phyloP scores from a whole-genome alignment of 495 filamentous ascomycete genomes.

The Penicillium maclennaniae region DNA sequence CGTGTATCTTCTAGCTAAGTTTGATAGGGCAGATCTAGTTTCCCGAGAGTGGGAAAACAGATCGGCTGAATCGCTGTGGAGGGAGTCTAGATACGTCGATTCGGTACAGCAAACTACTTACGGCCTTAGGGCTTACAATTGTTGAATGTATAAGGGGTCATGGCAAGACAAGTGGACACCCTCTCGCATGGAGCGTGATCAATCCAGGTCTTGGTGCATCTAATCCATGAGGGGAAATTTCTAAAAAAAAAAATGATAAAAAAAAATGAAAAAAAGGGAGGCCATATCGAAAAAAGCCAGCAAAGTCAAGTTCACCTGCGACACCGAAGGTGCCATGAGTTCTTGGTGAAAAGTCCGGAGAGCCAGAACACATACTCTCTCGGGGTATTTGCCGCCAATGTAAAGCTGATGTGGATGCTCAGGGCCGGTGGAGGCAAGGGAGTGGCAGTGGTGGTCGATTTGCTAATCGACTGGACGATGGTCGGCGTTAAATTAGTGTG shows the following conservation, averaged over 20 bases:
- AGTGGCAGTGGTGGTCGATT: no score
- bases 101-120: background rate
- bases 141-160: slow-evolving; percentile 6
- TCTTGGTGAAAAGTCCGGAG: slow-evolving; percentile 9
- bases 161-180: slow-evolving; percentile 3
- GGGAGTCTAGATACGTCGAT: slow-evolving; percentile 2
- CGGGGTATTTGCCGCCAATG: background rate
- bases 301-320: slow-evolving; percentile 6
- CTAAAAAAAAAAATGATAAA: slow-evolving; percentile 2
- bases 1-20: slow-evolving; percentile 1
- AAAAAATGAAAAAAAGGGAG: background rate
- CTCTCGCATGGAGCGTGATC: slow-evolving; percentile 7
- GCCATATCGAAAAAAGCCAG: background rate
- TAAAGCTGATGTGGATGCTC: background rate
- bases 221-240: background rate
- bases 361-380: slow-evolving; percentile 3
- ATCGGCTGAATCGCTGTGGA: slow-evolving; percentile 2
- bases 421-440: background rate
- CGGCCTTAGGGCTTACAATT: slow-evolving; percentile 3
- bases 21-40: slow-evolving; percentile 3
- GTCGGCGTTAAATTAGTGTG: no score
- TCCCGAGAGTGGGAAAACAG: background rate
- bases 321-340: slow-evolving; percentile 5
- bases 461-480: no score
- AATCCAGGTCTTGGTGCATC: slow-evolving; percentile 1